Evolutionary conservation across 192 early-diverging fungal species (phyloP).

Genomic region (Rhizophagus prolifer): DNA sequence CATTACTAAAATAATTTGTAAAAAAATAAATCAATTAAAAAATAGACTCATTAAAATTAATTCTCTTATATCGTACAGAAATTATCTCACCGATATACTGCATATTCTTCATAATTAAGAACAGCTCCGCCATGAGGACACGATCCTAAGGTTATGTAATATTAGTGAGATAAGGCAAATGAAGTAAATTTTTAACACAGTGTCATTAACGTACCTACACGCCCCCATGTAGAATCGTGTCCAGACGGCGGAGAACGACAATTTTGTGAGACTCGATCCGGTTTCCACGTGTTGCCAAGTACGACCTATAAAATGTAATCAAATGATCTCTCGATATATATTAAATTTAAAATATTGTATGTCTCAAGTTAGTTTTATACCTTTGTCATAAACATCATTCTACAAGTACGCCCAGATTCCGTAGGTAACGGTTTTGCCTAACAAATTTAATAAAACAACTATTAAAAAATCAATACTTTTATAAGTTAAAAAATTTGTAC

Average conservation of each 20-base stretch:
- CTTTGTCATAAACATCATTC: conserved; percentile 24
- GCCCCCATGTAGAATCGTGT: conserved; percentile 18
- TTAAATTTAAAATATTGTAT: too few species aligned
- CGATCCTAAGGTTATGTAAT: neutral
- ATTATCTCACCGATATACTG: conserved; percentile 12
- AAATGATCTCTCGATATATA: too few species aligned
- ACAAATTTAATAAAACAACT: neutral
- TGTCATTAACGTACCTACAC: too few species aligned
- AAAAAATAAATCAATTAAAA: neutral
- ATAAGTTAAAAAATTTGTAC: neutral
- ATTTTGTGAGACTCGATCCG: conserved; percentile 5
- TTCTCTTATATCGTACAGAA: neutral
- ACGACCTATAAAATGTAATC: conserved; percentile 1
- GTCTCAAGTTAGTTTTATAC: neutral
- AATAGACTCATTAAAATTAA: neutral
- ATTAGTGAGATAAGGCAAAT: too few species aligned
- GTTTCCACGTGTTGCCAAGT: conserved; percentile 5
- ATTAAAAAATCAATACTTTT: neutral
- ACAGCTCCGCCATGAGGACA: neutral
- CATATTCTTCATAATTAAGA: conserved; percentile 22
- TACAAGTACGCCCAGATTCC: neutral
- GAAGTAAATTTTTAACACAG: neutral
- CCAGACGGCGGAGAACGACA: neutral
- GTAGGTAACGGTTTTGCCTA: conserved; percentile 3
- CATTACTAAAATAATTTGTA: conserved; percentile 6